These are phyloP conservation scores for Aureobasidium sp. DNA, from an alignment of 2,329 filamentous ascomycete species.

Conservation along the genomic window DNA sequence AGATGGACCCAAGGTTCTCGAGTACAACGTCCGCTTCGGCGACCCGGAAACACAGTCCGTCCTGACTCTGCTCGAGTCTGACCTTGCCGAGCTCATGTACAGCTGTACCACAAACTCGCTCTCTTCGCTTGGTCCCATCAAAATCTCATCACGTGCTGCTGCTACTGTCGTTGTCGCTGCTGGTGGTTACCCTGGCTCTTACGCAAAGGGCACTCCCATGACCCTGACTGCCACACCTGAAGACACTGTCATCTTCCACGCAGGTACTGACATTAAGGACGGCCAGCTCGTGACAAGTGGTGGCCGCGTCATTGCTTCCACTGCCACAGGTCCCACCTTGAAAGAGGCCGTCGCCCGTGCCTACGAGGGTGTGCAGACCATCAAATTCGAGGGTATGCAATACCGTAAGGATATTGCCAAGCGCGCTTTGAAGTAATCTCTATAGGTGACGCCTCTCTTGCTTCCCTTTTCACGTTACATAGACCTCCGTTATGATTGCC, in stretches of 20 bases:
- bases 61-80: constrained; percentile 83
- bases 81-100: constrained; percentile 89
- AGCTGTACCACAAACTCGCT: constrained; percentile 84
- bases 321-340: constrained; percentile 78
- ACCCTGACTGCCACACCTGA: constrained; percentile 55
- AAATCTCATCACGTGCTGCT: constrained; percentile 64
- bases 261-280: constrained; percentile 78
- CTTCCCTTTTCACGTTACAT: constrained; percentile 4
- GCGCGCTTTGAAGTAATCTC: constrained; percentile 12
- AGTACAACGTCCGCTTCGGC: constrained; percentile 95
- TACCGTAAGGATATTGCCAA: constrained; percentile 87
- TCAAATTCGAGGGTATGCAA: constrained; percentile 91
- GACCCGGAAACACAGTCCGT: constrained; percentile 94
- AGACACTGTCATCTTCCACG: constrained; percentile 81
- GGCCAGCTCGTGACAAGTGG: constrained; percentile 78
- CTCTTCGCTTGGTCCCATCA: constrained; percentile 46
- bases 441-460: not conserved
- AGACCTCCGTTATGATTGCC: constrained; percentile 15
- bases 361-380: constrained; percentile 84
- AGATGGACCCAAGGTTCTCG: constrained; percentile 81
- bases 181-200: constrained; percentile 88
- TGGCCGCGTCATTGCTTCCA: constrained; percentile 94
- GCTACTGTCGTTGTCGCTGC: constrained; percentile 96
- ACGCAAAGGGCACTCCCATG: constrained; percentile 80
- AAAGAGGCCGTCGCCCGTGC: constrained; percentile 86